Evolutionary conservation across 345 rosid genomes (phyloP).

Genomic region (Camelina hispida): DNA sequence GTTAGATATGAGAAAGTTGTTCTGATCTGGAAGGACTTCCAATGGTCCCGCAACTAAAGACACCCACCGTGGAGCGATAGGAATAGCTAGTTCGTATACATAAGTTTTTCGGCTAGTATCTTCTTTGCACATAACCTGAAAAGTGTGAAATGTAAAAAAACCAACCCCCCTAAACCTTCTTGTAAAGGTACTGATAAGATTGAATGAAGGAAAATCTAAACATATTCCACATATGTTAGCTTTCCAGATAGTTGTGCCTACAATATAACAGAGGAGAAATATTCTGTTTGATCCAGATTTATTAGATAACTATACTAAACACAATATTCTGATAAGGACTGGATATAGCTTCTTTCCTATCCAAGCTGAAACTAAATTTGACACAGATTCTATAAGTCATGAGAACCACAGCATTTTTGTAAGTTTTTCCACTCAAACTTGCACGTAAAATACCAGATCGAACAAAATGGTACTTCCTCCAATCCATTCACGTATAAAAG

Average conservation of each 20-base stretch:
- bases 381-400: conserved; percentile 13
- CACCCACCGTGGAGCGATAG: conserved; percentile 83
- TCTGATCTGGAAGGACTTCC: conserved; percentile 78
- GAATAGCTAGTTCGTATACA: conserved; percentile 83
- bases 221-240: conserved; percentile 19
- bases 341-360: conserved; percentile 7
- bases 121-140: conserved; percentile 87
- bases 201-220: conserved; percentile 13
- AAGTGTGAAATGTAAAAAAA: conserved; percentile 23
- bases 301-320: background rate
- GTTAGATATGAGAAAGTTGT: conserved; percentile 70
- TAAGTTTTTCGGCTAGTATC: conserved; percentile 86
- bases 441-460: background rate
- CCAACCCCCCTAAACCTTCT: conserved; percentile 10
- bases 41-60: conserved; percentile 89
- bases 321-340: background rate
- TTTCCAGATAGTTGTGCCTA: conserved; percentile 1
- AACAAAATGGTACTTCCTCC: conserved; percentile 17
- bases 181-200: conserved; percentile 17
- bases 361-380: conserved; percentile 16
- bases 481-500: conserved; percentile 30
- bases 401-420: conserved; percentile 8
- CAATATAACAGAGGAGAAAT: background rate
- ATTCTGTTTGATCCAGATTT: conserved; percentile 11
- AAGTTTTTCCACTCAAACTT: conserved; percentile 1